Base-by-base conservation (phyloP, 1,284 basidiomycete genomes). In the Microbotryum intermedium region DNA sequence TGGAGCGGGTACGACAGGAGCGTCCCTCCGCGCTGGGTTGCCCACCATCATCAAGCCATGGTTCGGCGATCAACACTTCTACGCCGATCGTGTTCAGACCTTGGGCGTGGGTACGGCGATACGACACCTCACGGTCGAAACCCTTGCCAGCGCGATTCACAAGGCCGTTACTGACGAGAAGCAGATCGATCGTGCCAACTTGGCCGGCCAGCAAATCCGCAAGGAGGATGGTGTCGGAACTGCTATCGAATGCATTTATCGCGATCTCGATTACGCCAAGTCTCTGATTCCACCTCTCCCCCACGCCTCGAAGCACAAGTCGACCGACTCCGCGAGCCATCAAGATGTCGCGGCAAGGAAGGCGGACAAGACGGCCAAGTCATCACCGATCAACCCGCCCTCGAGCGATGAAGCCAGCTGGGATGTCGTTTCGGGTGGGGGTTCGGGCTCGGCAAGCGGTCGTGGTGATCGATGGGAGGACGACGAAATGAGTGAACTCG, bases 1-100 rank as follows among this genome's bases (percentile, higher is more conserved):
- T 61, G 94, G 94, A 54, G 91, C 94, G 6, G 94, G 94, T 21
- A 97, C 94, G 0, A 90, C 90, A 0, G 93, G 93, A 13, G 94
- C 94, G 10, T 50, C 50, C 1, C 52, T 50, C 21, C 65, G 84
- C 70, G 90, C 90, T 59, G 90, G 91, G 8, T 85, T 93, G 62
- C 93, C 94, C 1, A 97, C 92, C 1, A 88, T 98, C 70, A 91
- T 98, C 72, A 88, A 87, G 67, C 94, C 94, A 0, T 98, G 95
- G 81, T 97, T 97, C 71, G 94, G 94, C 8, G 94, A 85, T 69
- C 84, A 98, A 72, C 91, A 87, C 75, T 97, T 97, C 76, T 97
- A 92, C 90, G 90, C 88, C 5, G 89, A 91, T 76, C 85, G 92
- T 28, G 88, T 94, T 23, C 91, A 97, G 74, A 88, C 88, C 4